Base-by-base conservation (phyloP, 345 rosid genomes). In the Bruguiera sexangula region DNA sequence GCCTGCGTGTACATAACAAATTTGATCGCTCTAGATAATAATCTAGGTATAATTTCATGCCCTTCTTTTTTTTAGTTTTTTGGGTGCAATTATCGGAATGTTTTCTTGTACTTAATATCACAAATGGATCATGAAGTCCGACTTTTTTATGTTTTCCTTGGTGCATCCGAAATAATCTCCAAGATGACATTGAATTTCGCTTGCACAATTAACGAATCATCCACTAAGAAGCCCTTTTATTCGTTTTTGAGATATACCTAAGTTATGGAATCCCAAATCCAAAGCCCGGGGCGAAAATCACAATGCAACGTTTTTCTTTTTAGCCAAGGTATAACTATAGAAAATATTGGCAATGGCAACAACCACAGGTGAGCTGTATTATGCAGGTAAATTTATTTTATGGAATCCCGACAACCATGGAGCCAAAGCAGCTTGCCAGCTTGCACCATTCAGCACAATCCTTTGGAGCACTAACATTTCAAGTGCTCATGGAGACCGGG, bases 301-400 rank as follows among this genome's bases (percentile, higher is more conserved):
- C 99, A 87, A 63, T 86, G 96, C 71, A 95, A 76, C 78, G 56
- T 86, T 53, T 89, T 89, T 74, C 88, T 83, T 84, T 84, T 89
- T 83, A 34, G 93, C 89, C 37, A 87, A 84, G 71, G 81, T 86
- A 0, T 89, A 89, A 48, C 57, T 83, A 76, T 57, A 91, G 93
- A 36, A 93, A 86, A 31, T 34, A 9, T 34, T 84, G 82, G 46
- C 92, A 83, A n/a, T 89, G 82, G 71, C 58, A 54, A n/a, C 27
- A 34, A 34, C 85, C 78, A 46, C 86, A 76, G 54, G 30, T 82
- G 79, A 72, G 6, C 64, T 76, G 65, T 51, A 71, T 65, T 22
- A 90, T 82, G 78, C 93, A 81, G 69, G 77, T 79, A 76, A 86
- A 77, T 67, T 82, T 88, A 68, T 83, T 88, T 71, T 87, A 85